Evolutionary conservation across 768 basidiomycete genomes (phyloP), one percentile per base, ranked within the genome.

Genomic region (Hypsizygus marmoreus): DNA sequence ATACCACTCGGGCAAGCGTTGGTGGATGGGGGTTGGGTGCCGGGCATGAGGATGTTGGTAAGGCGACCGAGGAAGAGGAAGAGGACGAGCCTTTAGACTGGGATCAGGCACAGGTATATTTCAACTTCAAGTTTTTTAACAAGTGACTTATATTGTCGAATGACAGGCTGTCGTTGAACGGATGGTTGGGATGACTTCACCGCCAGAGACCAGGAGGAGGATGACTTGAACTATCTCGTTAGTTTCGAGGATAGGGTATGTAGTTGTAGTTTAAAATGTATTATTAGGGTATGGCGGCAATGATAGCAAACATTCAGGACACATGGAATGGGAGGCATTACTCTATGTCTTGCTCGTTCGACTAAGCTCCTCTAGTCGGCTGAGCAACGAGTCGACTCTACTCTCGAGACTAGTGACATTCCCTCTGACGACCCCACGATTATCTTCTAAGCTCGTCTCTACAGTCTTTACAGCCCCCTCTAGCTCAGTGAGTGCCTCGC

Each of bases 11-110:
- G 29, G 75, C 73, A 12, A 82, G 79, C 50, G 70, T 76, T n/a
- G 84, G 85, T 10, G 87, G 87, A 11, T 90, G 87, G 87, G 88
- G 86, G 2, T 67, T 88, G 2, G 88, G 84, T 6, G 76, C 70
- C 4, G 79, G 80, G 20, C 72, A 79, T 48, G 78, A 79, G 43
- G 81, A 79, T 39, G 60, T 55, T 16, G 63, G 54, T 12, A 78
- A 70, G 56, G 65, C 68, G 16, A 67, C 65, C 16, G 80, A 79
- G 14, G 82, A 77, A 2, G 84, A 84, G 4, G 84, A 86, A 26
- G 82, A 86, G 6, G 84, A 85, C 17, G 82, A 81, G 39, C 60
- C 69, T 8, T 60, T 80, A 55, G 81, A 86, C 48, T 86, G 81
- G 82, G 86, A 86, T 54, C 78, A 86, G 59, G 80, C 79, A 30